Percentiles rank a stretch among this genome's conserved stretches.
These are phyloP conservation scores for Xylariaceae sp. DNA, from an alignment of 2,329 filamentous ascomycete genomes.

Conservation along the genomic window DNA sequence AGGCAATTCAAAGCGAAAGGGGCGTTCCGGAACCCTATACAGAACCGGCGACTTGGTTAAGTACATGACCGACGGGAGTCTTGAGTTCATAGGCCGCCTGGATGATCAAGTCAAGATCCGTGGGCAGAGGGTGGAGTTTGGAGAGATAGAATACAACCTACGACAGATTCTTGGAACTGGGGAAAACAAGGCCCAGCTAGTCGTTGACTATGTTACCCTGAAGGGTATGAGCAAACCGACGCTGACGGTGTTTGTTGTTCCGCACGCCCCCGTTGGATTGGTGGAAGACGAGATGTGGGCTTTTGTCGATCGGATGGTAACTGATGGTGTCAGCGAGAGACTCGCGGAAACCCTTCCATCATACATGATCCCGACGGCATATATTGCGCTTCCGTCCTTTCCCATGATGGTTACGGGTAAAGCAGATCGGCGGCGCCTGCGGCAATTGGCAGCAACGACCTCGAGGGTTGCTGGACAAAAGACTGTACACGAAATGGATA, in stretches of 20 bases:
- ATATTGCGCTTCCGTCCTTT: background rate
- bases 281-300: background rate
- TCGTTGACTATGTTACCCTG: background rate
- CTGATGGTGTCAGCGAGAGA: background rate
- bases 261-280: background rate
- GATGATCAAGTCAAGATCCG: background rate
- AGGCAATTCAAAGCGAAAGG: background rate
- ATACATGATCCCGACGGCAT: slow-evolving; percentile 14
- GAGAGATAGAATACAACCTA: background rate
- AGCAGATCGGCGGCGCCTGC: slow-evolving; percentile 3
- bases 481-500: no score
- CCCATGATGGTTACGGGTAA: slow-evolving; percentile 7
- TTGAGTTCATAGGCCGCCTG: background rate
- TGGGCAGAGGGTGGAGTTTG: background rate
- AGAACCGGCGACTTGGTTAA: slow-evolving; percentile 1
- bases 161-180: background rate
- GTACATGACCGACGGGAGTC: background rate
- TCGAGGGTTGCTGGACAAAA: background rate
- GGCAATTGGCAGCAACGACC: background rate
- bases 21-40: background rate
- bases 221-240: background rate
- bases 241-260: background rate
- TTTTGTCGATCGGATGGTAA: no score
- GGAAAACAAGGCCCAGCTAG: background rate
- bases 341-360: slow-evolving; percentile 1